phyloP scores from a whole-genome alignment of 345 rosid genomes.

The Boechera divaricarpa region DNA sequence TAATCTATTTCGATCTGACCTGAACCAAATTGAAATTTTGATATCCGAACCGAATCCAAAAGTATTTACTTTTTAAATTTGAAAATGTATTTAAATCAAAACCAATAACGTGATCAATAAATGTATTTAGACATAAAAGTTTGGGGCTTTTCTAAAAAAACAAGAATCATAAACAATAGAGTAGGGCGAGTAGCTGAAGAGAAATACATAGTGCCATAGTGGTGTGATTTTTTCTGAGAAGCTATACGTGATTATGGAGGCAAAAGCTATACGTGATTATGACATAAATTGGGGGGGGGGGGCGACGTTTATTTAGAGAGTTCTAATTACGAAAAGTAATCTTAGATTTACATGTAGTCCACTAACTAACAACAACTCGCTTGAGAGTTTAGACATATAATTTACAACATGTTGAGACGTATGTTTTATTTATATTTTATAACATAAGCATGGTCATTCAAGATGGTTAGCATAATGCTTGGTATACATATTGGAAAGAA shows the following conservation, averaged over 20 bases:
- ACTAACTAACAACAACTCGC: not conserved
- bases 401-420: not conserved
- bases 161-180: slow-evolving; percentile 10
- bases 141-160: slow-evolving; percentile 5
- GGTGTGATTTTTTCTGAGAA: slow-evolving; percentile 23
- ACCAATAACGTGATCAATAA: not conserved
- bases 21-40: not conserved
- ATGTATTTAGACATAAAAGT: slow-evolving; percentile 8
- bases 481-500: not conserved
- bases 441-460: not conserved
- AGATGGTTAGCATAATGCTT: not conserved
- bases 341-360: not conserved
- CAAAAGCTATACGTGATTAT: slow-evolving; percentile 16
- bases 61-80: no score
- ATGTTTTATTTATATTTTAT: not conserved
- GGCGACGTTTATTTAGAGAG: not conserved
- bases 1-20: not conserved
- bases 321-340: not conserved
- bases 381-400: not conserved
- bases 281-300: slow-evolving; percentile 36
- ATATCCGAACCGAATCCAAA: not conserved
- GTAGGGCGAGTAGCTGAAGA: not conserved
- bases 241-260: slow-evolving; percentile 21
- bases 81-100: no score
- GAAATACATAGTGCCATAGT: not conserved